phyloP scores from a whole-genome alignment of 2,329 filamentous ascomycete genomes.

The Thyridium curvatum region DNA sequence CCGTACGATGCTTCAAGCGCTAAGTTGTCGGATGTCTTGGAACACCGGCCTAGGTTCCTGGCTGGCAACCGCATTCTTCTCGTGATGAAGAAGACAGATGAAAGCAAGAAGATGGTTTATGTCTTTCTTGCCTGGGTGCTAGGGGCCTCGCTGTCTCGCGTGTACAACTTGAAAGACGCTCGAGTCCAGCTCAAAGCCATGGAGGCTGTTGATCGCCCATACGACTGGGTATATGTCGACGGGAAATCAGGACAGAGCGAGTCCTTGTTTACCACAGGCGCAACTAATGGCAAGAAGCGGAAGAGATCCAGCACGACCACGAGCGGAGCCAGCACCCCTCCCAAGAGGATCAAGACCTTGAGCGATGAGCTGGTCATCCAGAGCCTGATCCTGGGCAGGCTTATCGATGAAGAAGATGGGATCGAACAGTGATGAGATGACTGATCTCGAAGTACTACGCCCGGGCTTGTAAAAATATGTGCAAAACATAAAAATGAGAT shows the following conservation, averaged over 20 bases:
- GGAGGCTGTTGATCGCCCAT: slow-evolving; percentile 40
- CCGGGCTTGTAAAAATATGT: too few species aligned
- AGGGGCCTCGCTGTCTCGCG: slow-evolving; percentile 65
- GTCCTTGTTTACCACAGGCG: slow-evolving; percentile 15
- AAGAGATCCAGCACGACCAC: slow-evolving; percentile 31
- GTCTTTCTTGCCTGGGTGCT: slow-evolving; percentile 75
- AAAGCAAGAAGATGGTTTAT: slow-evolving; percentile 63
- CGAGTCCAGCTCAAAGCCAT: slow-evolving; percentile 48
- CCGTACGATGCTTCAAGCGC: slow-evolving; percentile 54
- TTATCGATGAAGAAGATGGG: slow-evolving; percentile 62
- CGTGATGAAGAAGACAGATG: slow-evolving; percentile 59
- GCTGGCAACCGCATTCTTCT: slow-evolving; percentile 62
- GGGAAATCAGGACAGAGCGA: slow-evolving; percentile 39
- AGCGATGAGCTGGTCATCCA: slow-evolving; percentile 86
- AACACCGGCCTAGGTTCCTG: slow-evolving; percentile 56
- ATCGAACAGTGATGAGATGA: slow-evolving; percentile 14
- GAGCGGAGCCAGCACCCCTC: slow-evolving; percentile 19
- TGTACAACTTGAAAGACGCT: slow-evolving; percentile 60
- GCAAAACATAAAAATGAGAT: too few species aligned
- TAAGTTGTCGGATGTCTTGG: slow-evolving; percentile 50
- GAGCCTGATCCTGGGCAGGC: slow-evolving; percentile 78
- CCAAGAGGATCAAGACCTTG: slow-evolving; percentile 58
- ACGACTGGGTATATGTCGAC: slow-evolving; percentile 77
- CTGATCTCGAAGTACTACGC: too few species aligned
- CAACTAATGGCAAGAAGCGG: slow-evolving; percentile 24